Percentiles rank a stretch among this genome's conserved stretches.
Conservation (phyloP, 192 early-diverging fungal genomes). For the Rhizophagus clarus region DNA sequence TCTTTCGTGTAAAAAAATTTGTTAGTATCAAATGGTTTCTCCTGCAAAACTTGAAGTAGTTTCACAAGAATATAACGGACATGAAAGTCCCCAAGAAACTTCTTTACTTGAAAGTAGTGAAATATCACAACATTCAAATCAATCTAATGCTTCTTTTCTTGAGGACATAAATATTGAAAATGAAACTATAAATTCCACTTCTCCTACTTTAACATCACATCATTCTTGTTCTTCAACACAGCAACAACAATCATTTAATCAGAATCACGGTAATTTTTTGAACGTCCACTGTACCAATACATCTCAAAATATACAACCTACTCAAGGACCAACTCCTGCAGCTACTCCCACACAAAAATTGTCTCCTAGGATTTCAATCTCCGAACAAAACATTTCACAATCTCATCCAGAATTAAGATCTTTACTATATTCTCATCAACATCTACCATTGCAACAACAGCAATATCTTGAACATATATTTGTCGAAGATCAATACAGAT, state of each 20-base stretch:
- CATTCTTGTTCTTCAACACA: background rate
- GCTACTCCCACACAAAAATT: background rate
- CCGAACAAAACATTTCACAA: background rate
- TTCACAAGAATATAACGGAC: background rate
- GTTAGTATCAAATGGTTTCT: background rate
- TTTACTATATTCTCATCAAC: background rate
- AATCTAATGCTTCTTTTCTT: background rate
- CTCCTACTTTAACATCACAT: background rate
- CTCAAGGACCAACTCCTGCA: background rate
- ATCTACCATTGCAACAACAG: background rate
- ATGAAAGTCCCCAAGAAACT: background rate
- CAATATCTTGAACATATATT: background rate
- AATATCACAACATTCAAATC: background rate
- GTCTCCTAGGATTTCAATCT: background rate
- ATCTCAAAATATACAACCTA: background rate
- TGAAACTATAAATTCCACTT: background rate
- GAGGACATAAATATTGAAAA: background rate
- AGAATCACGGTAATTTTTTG: background rate
- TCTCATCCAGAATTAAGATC: background rate
- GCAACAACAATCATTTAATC: background rate
- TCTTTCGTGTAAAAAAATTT: too few species aligned
- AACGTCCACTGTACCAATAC: background rate
- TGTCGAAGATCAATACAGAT: background rate
- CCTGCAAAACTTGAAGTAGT: background rate
- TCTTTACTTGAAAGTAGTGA: background rate